Conservation (phyloP, 805 yeast genomes). For the Nakazawaea molendinolei region DNA sequence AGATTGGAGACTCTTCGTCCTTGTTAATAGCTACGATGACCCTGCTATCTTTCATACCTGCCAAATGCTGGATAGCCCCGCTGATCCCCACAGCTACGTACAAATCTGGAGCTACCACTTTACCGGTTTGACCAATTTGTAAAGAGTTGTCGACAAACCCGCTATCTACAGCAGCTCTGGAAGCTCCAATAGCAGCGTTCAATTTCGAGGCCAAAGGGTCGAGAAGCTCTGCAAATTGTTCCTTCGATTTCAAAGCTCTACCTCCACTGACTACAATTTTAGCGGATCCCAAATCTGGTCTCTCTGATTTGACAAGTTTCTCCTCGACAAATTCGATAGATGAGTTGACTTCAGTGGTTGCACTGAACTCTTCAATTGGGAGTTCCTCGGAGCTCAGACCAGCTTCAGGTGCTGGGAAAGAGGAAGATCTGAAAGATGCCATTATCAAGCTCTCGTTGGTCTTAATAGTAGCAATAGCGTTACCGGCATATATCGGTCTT, state of each 20-base stretch:
- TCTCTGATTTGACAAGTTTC: slow-evolving; percentile 65
- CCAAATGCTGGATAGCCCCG: slow-evolving; percentile 97
- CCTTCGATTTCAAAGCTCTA: slow-evolving; percentile 86
- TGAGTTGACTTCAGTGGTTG: slow-evolving; percentile 30
- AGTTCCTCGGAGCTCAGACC: slow-evolving; percentile 29
- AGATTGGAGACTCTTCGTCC: slow-evolving; percentile 91
- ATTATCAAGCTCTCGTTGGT: slow-evolving; percentile 59
- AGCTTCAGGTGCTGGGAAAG: slow-evolving; percentile 47
- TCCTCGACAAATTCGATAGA: slow-evolving; percentile 67
- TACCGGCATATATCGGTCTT: slow-evolving; percentile 96
- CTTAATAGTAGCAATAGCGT: slow-evolving; percentile 78
- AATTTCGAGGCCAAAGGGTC: slow-evolving; percentile 80
- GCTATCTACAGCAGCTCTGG: slow-evolving; percentile 96
- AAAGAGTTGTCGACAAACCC: slow-evolving; percentile 94
- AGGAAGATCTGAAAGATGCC: slow-evolving; percentile 77
- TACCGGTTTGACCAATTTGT: slow-evolving; percentile 98
- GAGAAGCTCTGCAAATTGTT: slow-evolving; percentile 69
- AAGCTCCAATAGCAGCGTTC: slow-evolving; percentile 93
- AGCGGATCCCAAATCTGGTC: slow-evolving; percentile 90
- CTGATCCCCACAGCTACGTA: slow-evolving; percentile 92
- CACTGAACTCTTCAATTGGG: slow-evolving; percentile 42
- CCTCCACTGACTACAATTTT: slow-evolving; percentile 85
- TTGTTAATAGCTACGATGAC: slow-evolving; percentile 91
- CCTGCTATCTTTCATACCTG: slow-evolving; percentile 97
- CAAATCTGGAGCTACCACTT: slow-evolving; percentile 93